Conservation (phyloP, 768 basidiomycete species). For the Amanita rimosa region DNA sequence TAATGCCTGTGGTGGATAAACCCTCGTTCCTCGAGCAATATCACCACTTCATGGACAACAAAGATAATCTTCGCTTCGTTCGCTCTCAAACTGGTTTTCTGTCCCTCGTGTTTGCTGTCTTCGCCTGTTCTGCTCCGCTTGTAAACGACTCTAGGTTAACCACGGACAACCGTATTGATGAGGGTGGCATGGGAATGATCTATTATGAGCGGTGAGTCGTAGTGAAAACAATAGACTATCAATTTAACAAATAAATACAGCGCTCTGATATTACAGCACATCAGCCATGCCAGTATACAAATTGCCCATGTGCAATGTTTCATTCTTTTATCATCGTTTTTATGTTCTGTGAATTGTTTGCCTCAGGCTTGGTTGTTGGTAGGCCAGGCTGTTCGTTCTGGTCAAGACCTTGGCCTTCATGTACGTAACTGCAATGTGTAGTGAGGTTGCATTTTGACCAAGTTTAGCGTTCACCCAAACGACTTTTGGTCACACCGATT, state of each 20-base stretch:
- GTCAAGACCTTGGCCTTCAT: slow-evolving; percentile 87
- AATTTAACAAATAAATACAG: slow-evolving; percentile 26
- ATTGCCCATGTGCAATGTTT: slow-evolving; percentile 85
- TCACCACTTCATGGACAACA: slow-evolving; percentile 62
- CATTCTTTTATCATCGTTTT: slow-evolving; percentile 79
- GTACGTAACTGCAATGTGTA: slow-evolving; percentile 33
- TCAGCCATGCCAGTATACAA: slow-evolving; percentile 80
- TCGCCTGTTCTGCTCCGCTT: slow-evolving; percentile 77
- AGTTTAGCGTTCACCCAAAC: slow-evolving; percentile 67
- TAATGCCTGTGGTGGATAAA: slow-evolving; percentile 83
- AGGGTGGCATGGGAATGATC: slow-evolving; percentile 83
- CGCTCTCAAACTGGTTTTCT: slow-evolving; percentile 66
- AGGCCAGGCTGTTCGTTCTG: slow-evolving; percentile 82
- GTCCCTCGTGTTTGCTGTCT: slow-evolving; percentile 77
- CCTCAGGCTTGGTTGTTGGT: slow-evolving; percentile 91
- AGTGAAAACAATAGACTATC: slow-evolving; percentile 6
- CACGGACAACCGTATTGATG: slow-evolving; percentile 46
- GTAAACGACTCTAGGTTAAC: slow-evolving; percentile 62
- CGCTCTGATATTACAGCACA: slow-evolving; percentile 84
- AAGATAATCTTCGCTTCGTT: slow-evolving; percentile 36
- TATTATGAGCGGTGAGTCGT: slow-evolving; percentile 72
- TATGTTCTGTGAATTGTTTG: slow-evolving; percentile 87
- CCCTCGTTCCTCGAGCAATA: slow-evolving; percentile 71
- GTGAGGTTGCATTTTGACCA: slow-evolving; percentile 10
- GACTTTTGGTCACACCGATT: slow-evolving; percentile 54